phyloP scores from a whole-genome alignment of 805 yeast species.

The Yamadazyma phyllophila region DNA sequence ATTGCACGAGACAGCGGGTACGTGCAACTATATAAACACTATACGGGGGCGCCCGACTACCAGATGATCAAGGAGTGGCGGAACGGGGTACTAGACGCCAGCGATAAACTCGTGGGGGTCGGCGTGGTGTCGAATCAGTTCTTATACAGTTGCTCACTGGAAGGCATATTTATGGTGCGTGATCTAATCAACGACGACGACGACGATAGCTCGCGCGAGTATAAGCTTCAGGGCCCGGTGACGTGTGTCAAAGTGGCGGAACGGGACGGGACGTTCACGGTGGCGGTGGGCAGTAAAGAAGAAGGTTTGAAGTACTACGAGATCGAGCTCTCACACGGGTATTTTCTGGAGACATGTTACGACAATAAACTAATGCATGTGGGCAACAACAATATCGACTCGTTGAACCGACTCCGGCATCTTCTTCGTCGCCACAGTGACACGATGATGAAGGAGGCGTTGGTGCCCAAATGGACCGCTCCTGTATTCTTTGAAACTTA shows the following conservation, averaged over 20 bases:
- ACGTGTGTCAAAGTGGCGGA: constrained; percentile 16
- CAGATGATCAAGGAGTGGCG: constrained; percentile 34
- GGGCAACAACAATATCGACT: background rate
- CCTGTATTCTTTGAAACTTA: constrained; percentile 5
- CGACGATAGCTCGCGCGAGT: constrained; percentile 24
- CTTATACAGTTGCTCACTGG: constrained; percentile 31
- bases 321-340: constrained; percentile 14
- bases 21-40: constrained; percentile 27
- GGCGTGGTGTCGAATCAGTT: constrained; percentile 27
- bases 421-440: constrained; percentile 1
- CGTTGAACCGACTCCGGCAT: constrained; percentile 2
- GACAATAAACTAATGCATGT: constrained; percentile 3
- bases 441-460: background rate
- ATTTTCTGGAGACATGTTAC: constrained; percentile 5
- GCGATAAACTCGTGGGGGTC: constrained; percentile 25
- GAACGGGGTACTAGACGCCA: constrained; percentile 16
- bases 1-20: constrained; percentile 26
- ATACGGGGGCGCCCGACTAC: background rate
- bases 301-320: constrained; percentile 27
- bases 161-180: constrained; percentile 34
- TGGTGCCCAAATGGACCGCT: constrained; percentile 16
- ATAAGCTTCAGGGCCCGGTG: constrained; percentile 25
- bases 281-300: constrained; percentile 27
- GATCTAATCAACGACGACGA: constrained; percentile 38
- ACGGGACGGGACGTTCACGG: background rate